These are phyloP conservation scores for Diaporthe sp. DNA, from an alignment of 2,329 filamentous ascomycete genomes.

Conservation along the genomic window DNA sequence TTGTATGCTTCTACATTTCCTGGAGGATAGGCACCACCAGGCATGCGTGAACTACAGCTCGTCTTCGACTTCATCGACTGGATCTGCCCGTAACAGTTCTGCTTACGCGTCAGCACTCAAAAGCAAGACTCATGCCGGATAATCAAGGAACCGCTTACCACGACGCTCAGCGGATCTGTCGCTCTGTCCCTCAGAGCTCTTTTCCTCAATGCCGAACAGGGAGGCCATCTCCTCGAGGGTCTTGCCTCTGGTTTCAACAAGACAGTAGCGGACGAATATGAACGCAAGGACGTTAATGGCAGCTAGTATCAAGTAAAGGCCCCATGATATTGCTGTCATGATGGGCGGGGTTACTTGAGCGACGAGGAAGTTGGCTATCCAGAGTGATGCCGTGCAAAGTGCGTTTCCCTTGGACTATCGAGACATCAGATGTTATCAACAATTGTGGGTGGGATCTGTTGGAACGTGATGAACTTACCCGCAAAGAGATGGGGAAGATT, in stretches of 20 bases:
- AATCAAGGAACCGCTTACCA: neutral
- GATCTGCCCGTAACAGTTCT: slow-evolving; percentile 31
- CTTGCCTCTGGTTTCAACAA: slow-evolving; percentile 46
- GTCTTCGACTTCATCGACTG: slow-evolving; percentile 7
- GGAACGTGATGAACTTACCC: slow-evolving; percentile 43
- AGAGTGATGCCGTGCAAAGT: slow-evolving; percentile 49
- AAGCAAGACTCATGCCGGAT: neutral
- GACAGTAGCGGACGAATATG: slow-evolving; percentile 47
- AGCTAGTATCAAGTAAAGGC: slow-evolving; percentile 47
- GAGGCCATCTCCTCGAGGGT: slow-evolving; percentile 48
- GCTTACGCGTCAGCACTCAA: neutral
- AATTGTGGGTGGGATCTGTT: too few species aligned
- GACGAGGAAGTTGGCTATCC: slow-evolving; percentile 50
- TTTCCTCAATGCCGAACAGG: slow-evolving; percentile 46
- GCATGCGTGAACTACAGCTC: neutral
- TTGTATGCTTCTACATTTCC: neutral
- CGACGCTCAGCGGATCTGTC: slow-evolving; percentile 33
- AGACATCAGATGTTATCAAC: neutral
- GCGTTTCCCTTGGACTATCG: slow-evolving; percentile 49
- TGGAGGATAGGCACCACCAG: neutral
- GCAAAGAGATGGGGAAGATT: slow-evolving; percentile 49
- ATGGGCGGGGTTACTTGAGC: slow-evolving; percentile 46
- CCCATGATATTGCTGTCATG: slow-evolving; percentile 47
- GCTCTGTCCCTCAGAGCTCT: neutral
- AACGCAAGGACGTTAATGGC: slow-evolving; percentile 48